These are phyloP conservation scores for Chrysanthemum makinoi DNA, from an alignment of 129 eudicot genomes.

Conservation along the genomic window DNA sequence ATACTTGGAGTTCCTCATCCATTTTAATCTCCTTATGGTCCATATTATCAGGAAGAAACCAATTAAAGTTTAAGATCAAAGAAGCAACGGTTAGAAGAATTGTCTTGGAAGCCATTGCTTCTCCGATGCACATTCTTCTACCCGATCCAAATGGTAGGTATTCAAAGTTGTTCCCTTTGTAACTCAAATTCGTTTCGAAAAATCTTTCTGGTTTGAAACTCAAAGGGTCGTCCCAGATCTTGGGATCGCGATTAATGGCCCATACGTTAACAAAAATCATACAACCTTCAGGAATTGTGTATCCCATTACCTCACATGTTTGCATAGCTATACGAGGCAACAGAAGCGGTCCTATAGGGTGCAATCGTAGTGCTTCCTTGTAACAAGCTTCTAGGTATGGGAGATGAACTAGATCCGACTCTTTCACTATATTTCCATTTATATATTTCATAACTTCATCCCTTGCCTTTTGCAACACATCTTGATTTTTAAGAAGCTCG, in stretches of 20 bases:
- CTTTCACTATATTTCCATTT: too few species aligned
- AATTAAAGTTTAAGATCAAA: conserved; percentile 23
- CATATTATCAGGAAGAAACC: conserved; percentile 30
- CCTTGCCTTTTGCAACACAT: conserved; percentile 16
- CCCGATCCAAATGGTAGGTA: conserved; percentile 28
- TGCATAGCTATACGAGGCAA: background rate
- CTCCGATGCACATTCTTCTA: conserved; percentile 6
- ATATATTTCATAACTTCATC: too few species aligned
- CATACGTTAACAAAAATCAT: conserved; percentile 23
- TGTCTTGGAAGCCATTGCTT: conserved; percentile 25
- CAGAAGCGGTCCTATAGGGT: too few species aligned
- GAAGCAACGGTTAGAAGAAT: conserved; percentile 23
- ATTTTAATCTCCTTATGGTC: too few species aligned
- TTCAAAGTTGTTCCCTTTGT: conserved; percentile 16
- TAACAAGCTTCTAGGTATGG: too few species aligned
- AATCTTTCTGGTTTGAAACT: conserved; percentile 21
- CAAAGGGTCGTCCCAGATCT: conserved; percentile 18
- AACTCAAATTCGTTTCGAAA: conserved; percentile 13
- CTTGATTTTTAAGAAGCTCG: conserved; percentile 12
- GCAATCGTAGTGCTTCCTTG: too few species aligned
- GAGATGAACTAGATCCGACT: too few species aligned
- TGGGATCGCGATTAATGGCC: conserved; percentile 25
- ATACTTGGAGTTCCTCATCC: too few species aligned
- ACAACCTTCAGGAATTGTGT: conserved; percentile 17
- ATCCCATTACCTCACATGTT: conserved; percentile 17